Evolutionary conservation across 768 basidiomycete genomes (phyloP).

Genomic region (Calocera viscosa): DNA sequence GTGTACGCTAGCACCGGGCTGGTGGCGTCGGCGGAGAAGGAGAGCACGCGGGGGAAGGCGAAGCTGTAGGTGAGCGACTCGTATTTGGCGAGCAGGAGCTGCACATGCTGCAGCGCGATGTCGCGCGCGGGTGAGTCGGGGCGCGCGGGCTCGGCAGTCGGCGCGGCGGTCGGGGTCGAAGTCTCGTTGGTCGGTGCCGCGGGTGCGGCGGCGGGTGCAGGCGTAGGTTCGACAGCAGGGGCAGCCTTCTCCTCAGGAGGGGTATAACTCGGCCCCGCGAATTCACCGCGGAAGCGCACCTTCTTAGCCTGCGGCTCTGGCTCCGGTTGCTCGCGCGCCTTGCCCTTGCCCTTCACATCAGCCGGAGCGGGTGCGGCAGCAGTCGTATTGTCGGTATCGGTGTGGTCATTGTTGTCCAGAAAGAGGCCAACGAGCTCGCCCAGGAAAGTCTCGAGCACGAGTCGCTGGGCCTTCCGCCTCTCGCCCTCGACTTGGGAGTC

Average conservation of each 20-base stretch:
- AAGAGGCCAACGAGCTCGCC: neutral
- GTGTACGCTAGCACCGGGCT: conserved; percentile 49
- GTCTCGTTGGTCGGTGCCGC: neutral
- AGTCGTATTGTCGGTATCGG: neutral
- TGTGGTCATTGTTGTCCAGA: neutral
- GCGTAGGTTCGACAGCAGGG: neutral
- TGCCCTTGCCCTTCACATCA: conserved; percentile 2
- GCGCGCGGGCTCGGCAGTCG: conserved; percentile 38
- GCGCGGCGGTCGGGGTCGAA: conserved; percentile 39
- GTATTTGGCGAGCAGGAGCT: conserved; percentile 33
- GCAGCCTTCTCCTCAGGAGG: neutral
- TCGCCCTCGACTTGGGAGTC: neutral
- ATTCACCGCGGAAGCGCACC: neutral
- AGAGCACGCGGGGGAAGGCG: conserved; percentile 12
- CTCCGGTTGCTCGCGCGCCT: neutral
- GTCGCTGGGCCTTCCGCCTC: neutral
- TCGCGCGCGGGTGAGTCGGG: conserved; percentile 45
- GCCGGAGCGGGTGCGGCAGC: neutral
- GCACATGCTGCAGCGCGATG: conserved; percentile 25
- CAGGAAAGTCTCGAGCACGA: neutral
- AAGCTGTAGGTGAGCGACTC: conserved; percentile 34
- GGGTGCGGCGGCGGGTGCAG: neutral
- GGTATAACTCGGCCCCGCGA: neutral
- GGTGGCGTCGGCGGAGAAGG: conserved; percentile 37
- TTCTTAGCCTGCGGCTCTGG: neutral